phyloP scores from a whole-genome alignment of 768 basidiomycete species.

The Erythrobasidium yunnanense region DNA sequence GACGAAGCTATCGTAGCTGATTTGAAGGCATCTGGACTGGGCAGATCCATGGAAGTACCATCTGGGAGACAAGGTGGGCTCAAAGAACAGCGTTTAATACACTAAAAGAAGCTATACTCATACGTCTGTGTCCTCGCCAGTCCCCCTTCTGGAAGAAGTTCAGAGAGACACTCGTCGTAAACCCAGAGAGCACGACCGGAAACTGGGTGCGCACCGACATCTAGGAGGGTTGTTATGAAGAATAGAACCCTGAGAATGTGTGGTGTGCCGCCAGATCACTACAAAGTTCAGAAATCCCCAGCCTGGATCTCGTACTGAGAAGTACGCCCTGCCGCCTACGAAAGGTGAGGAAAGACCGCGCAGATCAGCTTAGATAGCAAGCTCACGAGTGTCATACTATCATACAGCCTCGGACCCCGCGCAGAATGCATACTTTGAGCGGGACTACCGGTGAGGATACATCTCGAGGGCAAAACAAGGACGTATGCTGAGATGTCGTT shows the following conservation, averaged over 20 bases:
- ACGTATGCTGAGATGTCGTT: no score
- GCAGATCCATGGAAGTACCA: slow-evolving; percentile 23
- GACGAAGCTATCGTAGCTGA: not conserved
- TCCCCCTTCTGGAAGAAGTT: slow-evolving; percentile 26
- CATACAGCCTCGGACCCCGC: slow-evolving; percentile 17
- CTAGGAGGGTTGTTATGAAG: not conserved
- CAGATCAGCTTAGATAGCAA: not conserved
- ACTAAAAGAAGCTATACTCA: not conserved
- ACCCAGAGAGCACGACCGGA: slow-evolving; percentile 12
- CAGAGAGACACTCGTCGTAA: slow-evolving; percentile 15
- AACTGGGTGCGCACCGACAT: not conserved
- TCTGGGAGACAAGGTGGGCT: not conserved
- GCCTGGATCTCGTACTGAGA: slow-evolving; percentile 12
- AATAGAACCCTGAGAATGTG: not conserved
- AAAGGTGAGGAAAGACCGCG: not conserved
- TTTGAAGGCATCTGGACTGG: not conserved
- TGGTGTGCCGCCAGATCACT: not conserved
- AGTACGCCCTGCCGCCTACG: slow-evolving; percentile 10
- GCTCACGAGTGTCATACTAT: not conserved
- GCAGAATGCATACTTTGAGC: slow-evolving; percentile 25
- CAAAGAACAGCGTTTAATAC: no score
- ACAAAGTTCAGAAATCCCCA: slow-evolving; percentile 9
- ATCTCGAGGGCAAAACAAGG: no score
- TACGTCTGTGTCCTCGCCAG: not conserved
- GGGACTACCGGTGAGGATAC: slow-evolving; percentile 28